Evolutionary conservation across 1,284 basidiomycete genomes (phyloP).

Genomic region (Phenoliferia sp.): DNA sequence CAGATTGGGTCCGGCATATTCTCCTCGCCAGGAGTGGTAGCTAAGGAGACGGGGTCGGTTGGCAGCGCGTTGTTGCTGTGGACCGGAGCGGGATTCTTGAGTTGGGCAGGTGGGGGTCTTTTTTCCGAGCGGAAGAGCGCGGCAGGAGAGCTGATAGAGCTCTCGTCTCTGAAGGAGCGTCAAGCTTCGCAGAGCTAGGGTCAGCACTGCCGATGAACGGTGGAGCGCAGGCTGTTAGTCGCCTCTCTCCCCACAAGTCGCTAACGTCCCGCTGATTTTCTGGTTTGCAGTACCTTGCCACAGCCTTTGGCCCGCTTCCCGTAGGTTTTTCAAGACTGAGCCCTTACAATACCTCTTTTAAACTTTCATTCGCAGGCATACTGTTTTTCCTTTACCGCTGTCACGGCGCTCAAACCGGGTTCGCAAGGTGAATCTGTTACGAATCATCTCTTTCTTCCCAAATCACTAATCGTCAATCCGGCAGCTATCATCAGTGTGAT

Average conservation of each 20-base stretch:
- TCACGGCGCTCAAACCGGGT: constrained; percentile 51
- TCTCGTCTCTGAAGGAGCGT: constrained; percentile 49
- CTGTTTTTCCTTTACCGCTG: constrained; percentile 46
- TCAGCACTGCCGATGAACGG: constrained; percentile 75
- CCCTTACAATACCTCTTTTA: too few relatives aligned
- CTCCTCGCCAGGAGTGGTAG: constrained; percentile 69
- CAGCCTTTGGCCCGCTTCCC: constrained; percentile 48
- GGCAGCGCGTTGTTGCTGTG: constrained; percentile 36
- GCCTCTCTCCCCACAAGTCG: constrained; percentile 60
- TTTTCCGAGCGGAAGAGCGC: not conserved
- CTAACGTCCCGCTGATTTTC: constrained; percentile 50
- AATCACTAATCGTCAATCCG: constrained; percentile 1
- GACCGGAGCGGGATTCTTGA: constrained; percentile 54
- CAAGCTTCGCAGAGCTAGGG: constrained; percentile 55
- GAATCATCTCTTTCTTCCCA: constrained; percentile 49
- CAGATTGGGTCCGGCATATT: constrained; percentile 69
- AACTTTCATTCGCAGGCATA: constrained; percentile 43
- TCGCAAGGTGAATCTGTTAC: constrained; percentile 47
- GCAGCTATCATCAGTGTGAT: constrained; percentile 38
- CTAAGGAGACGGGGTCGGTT: constrained; percentile 67
- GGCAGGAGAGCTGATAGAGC: not conserved
- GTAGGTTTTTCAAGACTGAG: too few relatives aligned
- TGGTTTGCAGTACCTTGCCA: constrained; percentile 67
- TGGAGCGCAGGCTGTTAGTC: constrained; percentile 59
- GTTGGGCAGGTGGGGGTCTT: constrained; percentile 66